Base-by-base conservation (phyloP, 2,329 filamentous ascomycete genomes). In the Alternaria burnsii region DNA sequence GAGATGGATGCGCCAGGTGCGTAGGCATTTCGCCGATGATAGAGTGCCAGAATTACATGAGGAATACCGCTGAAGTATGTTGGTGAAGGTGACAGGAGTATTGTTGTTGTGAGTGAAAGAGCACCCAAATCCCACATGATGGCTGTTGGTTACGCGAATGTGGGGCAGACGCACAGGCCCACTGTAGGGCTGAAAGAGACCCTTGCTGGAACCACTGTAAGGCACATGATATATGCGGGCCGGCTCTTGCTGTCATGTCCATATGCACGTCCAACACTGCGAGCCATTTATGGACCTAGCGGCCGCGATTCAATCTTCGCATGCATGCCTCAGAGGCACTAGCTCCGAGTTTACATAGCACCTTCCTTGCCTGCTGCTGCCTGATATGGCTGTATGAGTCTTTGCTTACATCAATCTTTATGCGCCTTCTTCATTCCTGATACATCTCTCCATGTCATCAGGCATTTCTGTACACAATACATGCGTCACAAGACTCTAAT, bases 1-100 rank as follows among this genome's bases (percentile, higher is more conserved):
- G 76, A 36, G 76, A 78, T 20, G 76, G 73, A 54, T 75, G 62
- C 58, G 70, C 72, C 53, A 76, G 68, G 58, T 74, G 71, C 53
- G 72, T 76, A 54, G 74, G 73, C 76, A 78, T 77, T 55, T 66
- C 72, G 70, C 65, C 65, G 58, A 48, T 64, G 43, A 24, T 6
- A 52, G 59, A 51, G 57, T 53, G 52, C 41, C 52, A 59, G 61
- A 62, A 47, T 73, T 69, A 75, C 73, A 75, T 75, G 71, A 59
- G 68, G 64, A 58, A 65, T 70, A 58, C 46, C 48, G 62, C 50
- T 47, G 22, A 56, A 63, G 20, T 14, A 52, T 50, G 50, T 41
- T 52, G 47, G 38, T 22, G 30, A 11, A 52, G 36, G 28, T 48
- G 32, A 36, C 16, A 47, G 46, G 44, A 34, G 53, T 57, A 34